Percentiles rank a stretch among this genome's conserved stretches.
These are phyloP conservation scores for Fusarium temperatum DNA, from an alignment of 2,329 filamentous ascomycete genomes.

Conservation along the genomic window DNA sequence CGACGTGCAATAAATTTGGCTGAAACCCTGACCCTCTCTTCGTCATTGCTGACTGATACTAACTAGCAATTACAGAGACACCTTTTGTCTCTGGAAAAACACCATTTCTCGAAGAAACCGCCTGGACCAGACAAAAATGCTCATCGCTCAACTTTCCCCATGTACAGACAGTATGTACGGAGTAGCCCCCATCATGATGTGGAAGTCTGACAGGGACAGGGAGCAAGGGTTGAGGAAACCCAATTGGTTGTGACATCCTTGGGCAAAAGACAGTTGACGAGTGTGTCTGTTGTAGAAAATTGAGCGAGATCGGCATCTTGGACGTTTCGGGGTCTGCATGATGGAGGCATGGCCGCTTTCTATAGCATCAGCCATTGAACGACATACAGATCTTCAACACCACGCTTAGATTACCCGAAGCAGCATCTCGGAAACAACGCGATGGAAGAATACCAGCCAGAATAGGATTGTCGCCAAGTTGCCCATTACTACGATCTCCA, in stretches of 20 bases:
- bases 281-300: not conserved
- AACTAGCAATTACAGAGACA: not conserved
- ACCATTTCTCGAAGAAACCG: not conserved
- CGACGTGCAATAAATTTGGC: not conserved
- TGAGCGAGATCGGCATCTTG: slow-evolving; percentile 10
- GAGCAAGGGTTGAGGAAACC: not conserved
- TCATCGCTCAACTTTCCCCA: not conserved
- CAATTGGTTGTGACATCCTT: not conserved
- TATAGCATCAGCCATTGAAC: slow-evolving; percentile 4
- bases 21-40: not conserved
- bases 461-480: slow-evolving; percentile 10
- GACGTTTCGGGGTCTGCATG: slow-evolving; percentile 5
- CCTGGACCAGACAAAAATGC: not conserved
- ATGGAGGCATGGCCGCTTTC: not conserved
- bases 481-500: slow-evolving; percentile 2
- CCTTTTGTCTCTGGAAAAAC: not conserved
- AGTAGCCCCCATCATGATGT: not conserved
- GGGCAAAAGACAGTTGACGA: not conserved
- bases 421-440: not conserved
- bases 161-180: not conserved
- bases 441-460: not conserved
- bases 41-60: not conserved
- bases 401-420: not conserved
- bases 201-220: slow-evolving; percentile 2
- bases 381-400: not conserved